phyloP scores from a whole-genome alignment of 768 basidiomycete species.

The Mycena filopes region DNA sequence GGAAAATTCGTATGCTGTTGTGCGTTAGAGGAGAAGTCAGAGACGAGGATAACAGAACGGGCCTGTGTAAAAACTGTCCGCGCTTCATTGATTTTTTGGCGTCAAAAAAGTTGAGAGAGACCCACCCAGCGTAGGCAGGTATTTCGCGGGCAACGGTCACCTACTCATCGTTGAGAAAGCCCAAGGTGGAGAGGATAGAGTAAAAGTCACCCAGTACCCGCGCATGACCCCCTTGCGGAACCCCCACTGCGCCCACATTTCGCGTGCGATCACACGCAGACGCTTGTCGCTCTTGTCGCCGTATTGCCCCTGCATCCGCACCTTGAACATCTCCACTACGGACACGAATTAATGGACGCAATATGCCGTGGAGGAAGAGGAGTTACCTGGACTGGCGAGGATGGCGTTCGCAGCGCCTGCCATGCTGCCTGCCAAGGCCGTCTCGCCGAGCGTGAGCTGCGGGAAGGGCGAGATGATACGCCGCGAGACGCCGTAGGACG shows the following conservation, averaged over 20 bases:
- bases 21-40: too few relatives aligned
- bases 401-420: slow-evolving; percentile 93
- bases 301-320: slow-evolving; percentile 97
- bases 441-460: slow-evolving; percentile 81
- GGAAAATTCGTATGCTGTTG: slow-evolving; percentile 90
- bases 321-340: slow-evolving; percentile 99
- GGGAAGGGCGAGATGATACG: slow-evolving; percentile 91
- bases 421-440: slow-evolving; percentile 87
- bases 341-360: too few relatives aligned
- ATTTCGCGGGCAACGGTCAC: slow-evolving; percentile 93
- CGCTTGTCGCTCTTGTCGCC: slow-evolving; percentile 83
- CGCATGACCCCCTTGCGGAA: slow-evolving; percentile 92
- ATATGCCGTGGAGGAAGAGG: too few relatives aligned
- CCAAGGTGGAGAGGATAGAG: neutral
- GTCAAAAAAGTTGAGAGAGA: slow-evolving; percentile 22
- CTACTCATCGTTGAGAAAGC: slow-evolving; percentile 49
- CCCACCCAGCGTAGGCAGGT: slow-evolving; percentile 93
- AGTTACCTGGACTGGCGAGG: slow-evolving; percentile 85
- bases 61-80: slow-evolving; percentile 84
- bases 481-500: slow-evolving; percentile 85
- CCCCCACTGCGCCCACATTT: slow-evolving; percentile 91
- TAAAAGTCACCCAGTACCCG: slow-evolving; percentile 87
- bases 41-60: too few relatives aligned
- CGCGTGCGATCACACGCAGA: slow-evolving; percentile 73
- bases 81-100: neutral